Base-by-base conservation (phyloP, 164 flowering plant species). In the Stephania japonica region DNA sequence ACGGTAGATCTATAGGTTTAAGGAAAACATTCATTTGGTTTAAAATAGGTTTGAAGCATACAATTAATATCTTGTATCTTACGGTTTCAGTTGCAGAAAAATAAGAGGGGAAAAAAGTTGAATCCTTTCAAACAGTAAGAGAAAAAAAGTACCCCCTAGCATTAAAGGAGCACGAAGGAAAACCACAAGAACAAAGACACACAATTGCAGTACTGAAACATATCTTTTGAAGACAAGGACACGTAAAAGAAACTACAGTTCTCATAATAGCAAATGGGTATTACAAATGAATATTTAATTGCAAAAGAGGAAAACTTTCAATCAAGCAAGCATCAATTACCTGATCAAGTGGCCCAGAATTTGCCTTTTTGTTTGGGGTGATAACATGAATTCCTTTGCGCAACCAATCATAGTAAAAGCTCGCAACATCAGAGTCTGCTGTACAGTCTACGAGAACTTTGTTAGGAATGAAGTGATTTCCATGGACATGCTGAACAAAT, bases 311-410 rank as follows among this genome's bases (percentile, higher is more conserved):
- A 14, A 16, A 19, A 10, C 1, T 41, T 27, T 27, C 32, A 27
- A 27, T 68, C 71, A 19, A 16, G 3, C 1, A 69, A 64, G 61
- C 42, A 7, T 68, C 24, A 70, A 44, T 0, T 86, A 92, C 99
- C 92, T 88, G 90, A 69, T 90, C 92, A 78, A 95, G 97, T 47
- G 99, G 99, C 67, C 99, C 99, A 4, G 99, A 95, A 80, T 95
- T 95, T 14, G 99, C 99, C 76, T 93, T 95, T 79, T 93, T 95
- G 74, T 95, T 93, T 53, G 99, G 99, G 7, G 99, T 93, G 73
- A 95, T 85, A 6, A 95, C 86, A 81, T 95, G 99, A 79, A 95
- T 90, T 68, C 99, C 99, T 85, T 82, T 86, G 19, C 88, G 84
- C 81, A 95, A 75, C 99, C 99, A 95, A 70, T 85, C 82, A 78